These are phyloP conservation scores for Trypanosoma rangeli DNA, from an alignment of 208 protist species.

Conservation along the genomic window DNA sequence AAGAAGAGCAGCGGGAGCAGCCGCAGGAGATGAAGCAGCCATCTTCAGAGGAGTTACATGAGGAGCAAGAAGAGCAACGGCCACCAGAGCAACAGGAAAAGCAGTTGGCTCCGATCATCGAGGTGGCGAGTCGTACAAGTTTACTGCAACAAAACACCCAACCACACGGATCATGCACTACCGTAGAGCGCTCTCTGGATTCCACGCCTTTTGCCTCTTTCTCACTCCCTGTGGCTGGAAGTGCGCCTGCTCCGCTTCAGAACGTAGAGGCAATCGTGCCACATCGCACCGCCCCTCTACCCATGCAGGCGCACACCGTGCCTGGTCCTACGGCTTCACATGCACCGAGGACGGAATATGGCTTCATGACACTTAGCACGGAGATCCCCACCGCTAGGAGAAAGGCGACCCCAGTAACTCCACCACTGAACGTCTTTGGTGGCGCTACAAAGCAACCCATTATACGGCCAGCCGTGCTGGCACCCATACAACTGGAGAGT, in stretches of 20 bases:
- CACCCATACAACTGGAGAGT: neutral
- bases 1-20: neutral
- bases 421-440: neutral
- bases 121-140: neutral
- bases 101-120: neutral
- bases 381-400: neutral
- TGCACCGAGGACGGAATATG: neutral
- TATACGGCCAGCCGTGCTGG: neutral
- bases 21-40: neutral
- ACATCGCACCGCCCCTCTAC: neutral
- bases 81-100: neutral
- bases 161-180: too few species aligned
- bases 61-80: neutral
- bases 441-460: neutral
- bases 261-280: neutral
- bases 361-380: neutral
- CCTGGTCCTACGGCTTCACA: neutral
- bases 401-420: neutral
- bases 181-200: neutral
- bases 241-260: neutral
- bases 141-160: neutral
- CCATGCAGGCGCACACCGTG: slow-evolving; percentile 2
- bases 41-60: neutral
- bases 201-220: neutral
- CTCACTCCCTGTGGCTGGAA: neutral